A percentile compares a stretch with the other conserved stretches of the same genome.
These are phyloP conservation scores for Dioscorea dumetorum DNA, from an alignment of 106 monocot species.

Conservation along the genomic window DNA sequence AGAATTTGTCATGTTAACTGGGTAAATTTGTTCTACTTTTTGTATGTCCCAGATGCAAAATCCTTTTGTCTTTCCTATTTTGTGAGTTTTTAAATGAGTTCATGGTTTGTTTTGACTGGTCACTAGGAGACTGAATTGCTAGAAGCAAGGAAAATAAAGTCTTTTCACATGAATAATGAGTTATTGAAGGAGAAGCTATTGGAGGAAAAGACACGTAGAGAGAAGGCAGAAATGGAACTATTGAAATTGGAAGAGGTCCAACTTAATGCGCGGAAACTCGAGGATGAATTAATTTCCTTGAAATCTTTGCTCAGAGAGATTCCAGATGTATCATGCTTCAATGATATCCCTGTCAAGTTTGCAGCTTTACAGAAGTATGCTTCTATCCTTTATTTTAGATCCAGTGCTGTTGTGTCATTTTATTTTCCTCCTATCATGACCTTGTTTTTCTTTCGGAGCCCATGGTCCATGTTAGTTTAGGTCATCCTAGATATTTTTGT, in stretches of 20 bases:
- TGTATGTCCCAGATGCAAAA: background rate
- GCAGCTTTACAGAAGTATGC: constrained; percentile 69
- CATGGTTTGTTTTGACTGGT: background rate
- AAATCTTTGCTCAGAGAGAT: constrained; percentile 67
- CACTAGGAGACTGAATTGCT: constrained; percentile 79
- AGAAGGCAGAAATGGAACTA: constrained; percentile 71
- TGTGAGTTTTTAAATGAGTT: background rate
- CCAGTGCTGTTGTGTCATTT: background rate
- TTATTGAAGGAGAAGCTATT: constrained; percentile 77
- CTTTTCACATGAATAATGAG: constrained; percentile 59
- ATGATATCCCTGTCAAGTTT: constrained; percentile 72
- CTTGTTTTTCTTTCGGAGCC: too few species aligned
- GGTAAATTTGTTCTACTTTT: background rate
- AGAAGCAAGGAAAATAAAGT: constrained; percentile 83
- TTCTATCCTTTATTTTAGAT: background rate
- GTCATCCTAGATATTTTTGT: too few species aligned
- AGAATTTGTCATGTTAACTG: too few species aligned
- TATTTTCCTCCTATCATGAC: too few species aligned
- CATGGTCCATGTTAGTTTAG: too few species aligned
- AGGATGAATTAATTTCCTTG: constrained; percentile 63
- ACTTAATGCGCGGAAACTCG: constrained; percentile 48
- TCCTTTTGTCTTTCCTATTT: background rate
- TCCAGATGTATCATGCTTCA: constrained; percentile 68
- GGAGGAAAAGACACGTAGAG: constrained; percentile 71
- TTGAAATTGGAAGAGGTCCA: constrained; percentile 52